Percentiles rank a stretch among this genome's conserved stretches.
These are phyloP conservation scores for Quercus aquifolioides DNA, from an alignment of 306 rosid species.

Conservation along the genomic window DNA sequence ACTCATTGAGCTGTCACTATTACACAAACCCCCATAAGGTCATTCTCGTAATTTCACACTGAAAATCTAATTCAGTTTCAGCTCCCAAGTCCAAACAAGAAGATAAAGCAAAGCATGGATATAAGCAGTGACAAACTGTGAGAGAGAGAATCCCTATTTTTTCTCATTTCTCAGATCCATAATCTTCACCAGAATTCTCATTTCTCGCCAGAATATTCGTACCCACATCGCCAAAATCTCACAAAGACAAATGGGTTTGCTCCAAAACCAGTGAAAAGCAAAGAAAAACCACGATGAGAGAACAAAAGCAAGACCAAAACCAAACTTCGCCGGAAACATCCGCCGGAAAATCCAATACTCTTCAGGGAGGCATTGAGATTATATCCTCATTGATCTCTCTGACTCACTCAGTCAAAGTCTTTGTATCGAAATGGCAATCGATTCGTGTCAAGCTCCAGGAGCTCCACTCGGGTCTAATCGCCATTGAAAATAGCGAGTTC, in stretches of 20 bases:
- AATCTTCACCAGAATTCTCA: not conserved
- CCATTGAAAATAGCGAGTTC: constrained; percentile 58
- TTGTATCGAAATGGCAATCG: constrained; percentile 70
- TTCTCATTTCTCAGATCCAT: constrained; percentile 20
- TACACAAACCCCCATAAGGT: constrained; percentile 12
- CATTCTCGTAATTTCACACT: constrained; percentile 13
- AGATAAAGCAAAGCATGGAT: constrained; percentile 32
- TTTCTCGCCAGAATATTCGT: constrained; percentile 34
- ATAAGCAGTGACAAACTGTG: constrained; percentile 11
- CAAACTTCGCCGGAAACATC: constrained; percentile 30
- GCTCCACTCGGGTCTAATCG: constrained; percentile 50
- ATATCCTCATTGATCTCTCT: constrained; percentile 57
- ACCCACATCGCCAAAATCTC: constrained; percentile 5
- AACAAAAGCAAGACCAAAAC: constrained; percentile 22
- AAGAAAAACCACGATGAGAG: constrained; percentile 39
- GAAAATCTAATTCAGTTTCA: constrained; percentile 27
- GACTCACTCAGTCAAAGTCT: constrained; percentile 62
- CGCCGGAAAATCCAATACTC: constrained; percentile 17
- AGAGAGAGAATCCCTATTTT: not conserved
- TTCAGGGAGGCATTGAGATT: constrained; percentile 41
- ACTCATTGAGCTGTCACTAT: not conserved
- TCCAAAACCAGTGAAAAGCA: constrained; percentile 22
- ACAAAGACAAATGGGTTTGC: constrained; percentile 36
- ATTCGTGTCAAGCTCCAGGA: constrained; percentile 66
- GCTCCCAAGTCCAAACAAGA: constrained; percentile 16